phyloP scores from a whole-genome alignment of 2,329 filamentous ascomycete genomes.

The Zymoseptoria brevis region DNA sequence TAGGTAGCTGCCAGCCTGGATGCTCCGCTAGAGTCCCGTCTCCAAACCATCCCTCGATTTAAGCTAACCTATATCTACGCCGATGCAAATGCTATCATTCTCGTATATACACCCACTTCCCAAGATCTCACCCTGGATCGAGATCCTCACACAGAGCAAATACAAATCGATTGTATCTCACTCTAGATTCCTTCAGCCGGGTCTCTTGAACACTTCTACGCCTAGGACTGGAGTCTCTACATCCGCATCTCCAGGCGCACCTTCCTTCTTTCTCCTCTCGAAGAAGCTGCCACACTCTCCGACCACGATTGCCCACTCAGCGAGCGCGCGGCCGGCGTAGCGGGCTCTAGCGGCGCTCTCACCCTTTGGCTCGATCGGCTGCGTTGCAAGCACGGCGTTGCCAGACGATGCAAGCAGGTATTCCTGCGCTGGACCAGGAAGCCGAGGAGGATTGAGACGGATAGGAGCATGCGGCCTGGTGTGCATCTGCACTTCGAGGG shows the following conservation, averaged over 20 bases:
- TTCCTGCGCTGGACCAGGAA: slow-evolving; percentile 63
- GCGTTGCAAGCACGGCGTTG: background rate
- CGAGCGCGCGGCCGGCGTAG: slow-evolving; percentile 64
- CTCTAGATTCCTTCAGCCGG: slow-evolving; percentile 1
- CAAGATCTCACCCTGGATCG: background rate
- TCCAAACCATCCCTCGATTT: background rate
- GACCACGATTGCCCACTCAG: slow-evolving; percentile 69
- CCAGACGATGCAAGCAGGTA: slow-evolving; percentile 41
- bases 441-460: slow-evolving; percentile 56
- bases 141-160: background rate
- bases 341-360: slow-evolving; percentile 38
- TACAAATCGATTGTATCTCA: background rate
- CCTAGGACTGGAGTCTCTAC: slow-evolving; percentile 62
- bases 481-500: slow-evolving; percentile 58
- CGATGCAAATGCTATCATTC: background rate
- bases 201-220: slow-evolving; percentile 51
- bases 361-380: slow-evolving; percentile 29
- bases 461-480: slow-evolving; percentile 50
- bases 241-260: slow-evolving; percentile 55
- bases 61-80: background rate
- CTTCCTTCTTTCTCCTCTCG: slow-evolving; percentile 66
- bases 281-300: slow-evolving; percentile 76
- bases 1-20: background rate
- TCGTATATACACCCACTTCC: background rate
- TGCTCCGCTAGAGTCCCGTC: background rate